Base-by-base conservation (phyloP, 2,329 filamentous ascomycete species). In the Neonectria ditissima region DNA sequence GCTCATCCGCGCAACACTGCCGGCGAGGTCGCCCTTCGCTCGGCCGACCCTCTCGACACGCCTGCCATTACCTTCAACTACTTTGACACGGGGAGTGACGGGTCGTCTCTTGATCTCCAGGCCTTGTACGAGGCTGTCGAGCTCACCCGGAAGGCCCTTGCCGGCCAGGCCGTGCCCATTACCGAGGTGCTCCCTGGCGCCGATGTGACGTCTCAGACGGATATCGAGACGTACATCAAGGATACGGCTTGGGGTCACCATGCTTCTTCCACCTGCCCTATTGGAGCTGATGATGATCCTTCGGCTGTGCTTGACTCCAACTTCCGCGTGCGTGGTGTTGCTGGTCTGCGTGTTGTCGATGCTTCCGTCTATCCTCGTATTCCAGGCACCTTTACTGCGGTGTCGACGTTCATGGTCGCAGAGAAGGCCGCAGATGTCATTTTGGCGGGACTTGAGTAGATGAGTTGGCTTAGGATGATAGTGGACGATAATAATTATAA, bases 11-110 rank as follows among this genome's bases (percentile, higher is more conserved):
- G 86, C 55, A 91, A 92, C 64, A 79, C 73, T 1, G 85, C 84
- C 6, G 91, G 91, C 9, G 85, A 83, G 1, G 89, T 93, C 4
- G 83, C 77, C 4, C 84, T 93, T 5, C 80, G 80, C 16, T 89
- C 87, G 0, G 78, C 84, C 0, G 85, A 92, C 72, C 90, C 91
- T 0, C 84, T 86, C 1, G 89, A 92, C 57, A 79, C 82, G 3
- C 91, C 91, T 0, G 75, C 84, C 6, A 90, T 92, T 67, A 80
- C 80, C 53, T 91, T 89, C 79, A 86, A 88, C 75, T 90, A 84
- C 75, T 89, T 87, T 77, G 81, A 83, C 50, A 79, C 80, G 0
- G 85, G 85, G 20, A 78, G 74, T 20, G 80, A 82, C 22, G 84
- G 85, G 7, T 78, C 80, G 4, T 77, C 76, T 0, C 78, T 81